Base-by-base conservation (phyloP, 148 eudicot genomes). In the Chenopodium quinoa region DNA sequence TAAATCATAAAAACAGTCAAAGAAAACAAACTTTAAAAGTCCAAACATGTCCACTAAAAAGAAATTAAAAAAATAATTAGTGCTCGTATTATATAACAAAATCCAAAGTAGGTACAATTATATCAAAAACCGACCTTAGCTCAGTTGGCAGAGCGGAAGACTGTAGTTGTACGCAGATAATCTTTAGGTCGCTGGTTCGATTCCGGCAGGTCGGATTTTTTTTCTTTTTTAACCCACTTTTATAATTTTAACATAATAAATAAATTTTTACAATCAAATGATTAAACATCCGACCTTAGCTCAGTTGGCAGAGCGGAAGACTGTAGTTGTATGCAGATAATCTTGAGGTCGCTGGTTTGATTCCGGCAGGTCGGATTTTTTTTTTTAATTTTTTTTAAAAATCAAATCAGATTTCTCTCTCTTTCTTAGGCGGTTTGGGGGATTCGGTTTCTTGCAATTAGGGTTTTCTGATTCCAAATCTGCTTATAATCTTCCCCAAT, bases 101-200 rank as follows among this genome's bases (percentile, higher is more conserved):
- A 40, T 5, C 5, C 7, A 6, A 40, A 6, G 1, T 40, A 0
- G 4, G 4, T 17, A 56, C 0, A 4, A 22, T 0, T 1, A 0
- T 0, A 22, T 7, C 60, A 80, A 19, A 1, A 52, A 2, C 75
- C 81, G 82, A 81, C 75, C 72, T 46, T 64, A 65, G 91, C 87
- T 73, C 88, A 91, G 93, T 88, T 91, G 92, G 92, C 84, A 82
- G 84, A 82, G 84, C 80, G 80, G 84, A 75, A 50, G 84, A 82
- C 75, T 82, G 84, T 82, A 82, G 83, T 81, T 75, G 84, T 17
- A 75, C 48, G 66, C 80, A 50, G 80, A 16, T 9, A 46, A 91
- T 92, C 93, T 90, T 90, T 92, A 92, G 95, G 95, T 92, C 92
- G 86, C 91, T 90, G 93, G 95, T 90, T 90, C 89, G 91, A 92